phyloP scores from a whole-genome alignment of 192 early-diverging fungal species.

The Coemansia sp. region DNA sequence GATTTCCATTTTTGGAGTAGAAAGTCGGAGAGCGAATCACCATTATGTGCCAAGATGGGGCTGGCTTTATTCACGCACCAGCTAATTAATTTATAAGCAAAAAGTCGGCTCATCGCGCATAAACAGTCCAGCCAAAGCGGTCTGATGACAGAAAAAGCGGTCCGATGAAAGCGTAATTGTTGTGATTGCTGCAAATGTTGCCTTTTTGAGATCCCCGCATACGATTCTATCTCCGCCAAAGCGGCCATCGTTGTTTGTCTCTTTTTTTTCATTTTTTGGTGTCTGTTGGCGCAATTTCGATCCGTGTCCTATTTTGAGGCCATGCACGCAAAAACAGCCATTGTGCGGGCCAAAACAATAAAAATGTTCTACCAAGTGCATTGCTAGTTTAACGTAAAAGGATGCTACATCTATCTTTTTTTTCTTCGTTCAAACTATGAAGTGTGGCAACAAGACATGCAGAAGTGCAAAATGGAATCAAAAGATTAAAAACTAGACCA shows the following conservation, averaged over 20 bases:
- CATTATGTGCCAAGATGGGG: too few species aligned
- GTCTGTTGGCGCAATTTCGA: not conserved
- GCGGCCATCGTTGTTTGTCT: not conserved
- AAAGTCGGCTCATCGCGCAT: too few species aligned
- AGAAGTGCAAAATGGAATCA: not conserved
- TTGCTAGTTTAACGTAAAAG: too few species aligned
- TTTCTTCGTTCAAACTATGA: too few species aligned
- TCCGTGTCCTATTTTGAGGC: not conserved
- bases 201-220: not conserved
- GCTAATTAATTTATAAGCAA: too few species aligned
- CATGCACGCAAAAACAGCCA: not conserved
- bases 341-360: not conserved
- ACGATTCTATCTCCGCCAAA: slow-evolving; percentile 2
- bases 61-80: too few species aligned
- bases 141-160: not conserved
- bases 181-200: not conserved
- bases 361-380: not conserved
- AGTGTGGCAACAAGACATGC: not conserved
- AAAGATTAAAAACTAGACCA: not conserved
- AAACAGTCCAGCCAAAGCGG: too few species aligned
- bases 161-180: not conserved
- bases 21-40: too few species aligned
- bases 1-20: too few species aligned
- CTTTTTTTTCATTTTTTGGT: not conserved
- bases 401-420: too few species aligned